These are phyloP conservation scores for Coemansia sp. DNA, from an alignment of 192 early-diverging fungal species.

Conservation along the genomic window DNA sequence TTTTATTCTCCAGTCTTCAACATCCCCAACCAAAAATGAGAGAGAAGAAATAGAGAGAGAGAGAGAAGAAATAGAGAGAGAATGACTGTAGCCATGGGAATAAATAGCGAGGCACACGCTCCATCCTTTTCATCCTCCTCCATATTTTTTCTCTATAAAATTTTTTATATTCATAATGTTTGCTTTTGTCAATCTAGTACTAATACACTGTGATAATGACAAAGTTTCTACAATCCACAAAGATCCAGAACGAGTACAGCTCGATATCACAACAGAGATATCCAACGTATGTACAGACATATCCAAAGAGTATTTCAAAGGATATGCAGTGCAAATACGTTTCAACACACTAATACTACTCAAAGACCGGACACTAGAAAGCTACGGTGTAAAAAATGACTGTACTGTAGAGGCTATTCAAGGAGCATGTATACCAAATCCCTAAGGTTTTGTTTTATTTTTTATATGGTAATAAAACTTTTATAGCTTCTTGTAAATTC, in stretches of 20 bases:
- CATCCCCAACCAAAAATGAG: too few species aligned
- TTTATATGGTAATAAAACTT: constrained; percentile 37
- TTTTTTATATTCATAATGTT: neutral
- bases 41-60: too few species aligned
- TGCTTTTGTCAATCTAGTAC: neutral
- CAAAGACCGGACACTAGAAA: neutral
- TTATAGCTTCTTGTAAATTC: constrained; percentile 72
- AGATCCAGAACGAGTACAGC: neutral
- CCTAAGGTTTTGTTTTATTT: neutral
- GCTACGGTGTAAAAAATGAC: neutral
- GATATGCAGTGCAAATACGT: neutral
- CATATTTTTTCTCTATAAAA: neutral
- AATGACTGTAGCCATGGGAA: neutral
- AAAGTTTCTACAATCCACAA: neutral
- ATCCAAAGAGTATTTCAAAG: neutral
- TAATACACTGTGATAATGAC: neutral
- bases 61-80: too few species aligned
- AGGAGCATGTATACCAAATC: neutral
- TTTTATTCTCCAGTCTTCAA: too few species aligned
- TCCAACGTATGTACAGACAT: neutral
- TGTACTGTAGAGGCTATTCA: neutral
- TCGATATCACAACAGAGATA: neutral
- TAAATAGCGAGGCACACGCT: too few species aligned
- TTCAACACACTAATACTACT: neutral
- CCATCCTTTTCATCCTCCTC: neutral